Base-by-base conservation (phyloP, 1,284 basidiomycete species). In the Tausonia pullulans region DNA sequence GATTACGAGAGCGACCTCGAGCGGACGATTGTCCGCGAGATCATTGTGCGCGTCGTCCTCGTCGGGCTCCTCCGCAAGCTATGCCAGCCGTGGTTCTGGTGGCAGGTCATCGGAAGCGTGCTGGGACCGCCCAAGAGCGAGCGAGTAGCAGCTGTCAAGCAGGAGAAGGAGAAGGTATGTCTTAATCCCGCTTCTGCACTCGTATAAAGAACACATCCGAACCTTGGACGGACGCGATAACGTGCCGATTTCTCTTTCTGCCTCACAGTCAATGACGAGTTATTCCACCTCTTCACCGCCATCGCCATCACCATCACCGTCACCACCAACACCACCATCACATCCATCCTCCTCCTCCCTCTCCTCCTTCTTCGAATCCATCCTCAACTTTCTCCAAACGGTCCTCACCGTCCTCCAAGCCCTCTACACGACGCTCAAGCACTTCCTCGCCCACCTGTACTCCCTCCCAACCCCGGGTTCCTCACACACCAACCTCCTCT, bases 321-420 rank as follows among this genome's bases (percentile, higher is more conserved):
- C 43, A 2, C 43, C 56, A 8, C 44, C n/a, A 2, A 13, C 13
- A 3, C 13, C 40, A 2, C 43, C 13, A 43, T 44, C 44, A 5
- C 6, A 6, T n/a, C 43, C n/a, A 11, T 27, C 14, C 16, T 46
- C n/a, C 8, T 27, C 49, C 16, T 58, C 57, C 5, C 57, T 46
- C 4, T 27, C 57, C 11, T 39, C 57, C 16, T 58, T 45, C 16
- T 46, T 58, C 57, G 45, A 46, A 44, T 43, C 57, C 9, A 41
- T 58, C 44, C 57, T 58, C 57, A 58, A 58, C 57, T 45, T 58
- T 10, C 43, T 58, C 13, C 57, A 58, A 58, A 58, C 57, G 45
- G 10, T 58, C 13, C 57, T 58, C 45, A 48, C 57, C 43, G 45
- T 58, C 45, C 27, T 27, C 27, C 27, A 27, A 27, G 27, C 27